Base-by-base conservation (phyloP, 441 rosid species). In the Biscutella laevigata region DNA sequence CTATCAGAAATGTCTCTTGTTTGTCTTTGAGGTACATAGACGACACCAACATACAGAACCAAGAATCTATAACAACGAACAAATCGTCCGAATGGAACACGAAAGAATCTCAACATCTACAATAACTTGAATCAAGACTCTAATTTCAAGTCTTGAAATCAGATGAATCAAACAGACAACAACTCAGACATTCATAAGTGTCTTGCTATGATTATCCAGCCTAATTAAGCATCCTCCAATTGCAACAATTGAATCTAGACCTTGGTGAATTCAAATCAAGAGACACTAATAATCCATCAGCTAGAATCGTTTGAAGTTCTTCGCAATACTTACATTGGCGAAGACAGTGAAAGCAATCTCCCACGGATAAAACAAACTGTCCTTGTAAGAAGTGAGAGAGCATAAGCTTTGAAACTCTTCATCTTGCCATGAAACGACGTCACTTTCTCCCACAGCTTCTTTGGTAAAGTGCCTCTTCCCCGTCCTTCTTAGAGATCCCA, bases 331-430 rank as follows among this genome's bases (percentile, higher is more conserved):
- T 63, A 90, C 98, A 77, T 82, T 79, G 55, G 60, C 51, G 76
- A 85, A 74, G 73, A 88, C 80, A 20, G 88, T 76, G 75, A 91
- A 83, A 75, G 76, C 69, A 76, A 91, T 81, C 80, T 84, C 95
- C 98, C 98, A 91, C 0, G 95, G 98, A 64, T 78, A 83, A 71
- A 83, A 88, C 57, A 71, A 74, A 59, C 64, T 82, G 15, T 91
- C 95, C 22, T 80, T 91, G 53, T 78, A 81, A 56, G 79, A 75
- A 41, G 95, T 78, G 20, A 91, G 64, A 34, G 79, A 66, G 61
- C 96, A 91, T 4, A 82, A 52, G 60, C 74, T 80, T 62, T 62
- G 83, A 57, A 91, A 91, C 74, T 85, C 91, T 71, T 87, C 95
- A 11, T 83, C 84, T 83, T 80, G 84, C 98, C 98, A 88, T 6